Base-by-base conservation (phyloP, 768 basidiomycete genomes). In the Podaxis sp. region DNA sequence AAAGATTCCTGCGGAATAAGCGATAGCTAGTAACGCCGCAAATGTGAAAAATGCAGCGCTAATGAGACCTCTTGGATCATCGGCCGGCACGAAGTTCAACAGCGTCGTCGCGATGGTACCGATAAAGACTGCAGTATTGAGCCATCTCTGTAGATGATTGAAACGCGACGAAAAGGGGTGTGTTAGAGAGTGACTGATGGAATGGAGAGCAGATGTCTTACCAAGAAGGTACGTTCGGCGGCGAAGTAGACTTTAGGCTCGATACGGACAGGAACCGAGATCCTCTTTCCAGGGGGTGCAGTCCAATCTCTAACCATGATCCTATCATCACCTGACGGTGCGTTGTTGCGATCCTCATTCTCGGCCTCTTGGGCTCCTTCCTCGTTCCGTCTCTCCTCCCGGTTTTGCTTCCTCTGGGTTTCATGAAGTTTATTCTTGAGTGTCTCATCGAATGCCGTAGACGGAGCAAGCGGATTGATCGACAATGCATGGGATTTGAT, bases 201-300 rank as follows among this genome's bases (percentile, higher is more conserved):
- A 50, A 54, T 48, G 20, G 36, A 28, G 40, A 44, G 13, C 60
- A 62, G 8, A 10, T 33, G 26, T 80, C 93, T 76, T 73, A 93
- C 95, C 76, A 96, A 73, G 82, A 95, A 96, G 13, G 96, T 99
- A 64, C 96, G 83, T 75, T 98, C 96, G 40, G 90, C 88, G 5
- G 97, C 97, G 73, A 98, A 99, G 72, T 96, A 96, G 3, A 97
- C 95, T 77, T 99, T 99, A 30, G 97, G 97, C 74, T 99, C 97
- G 52, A 99, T 85, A 58, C 97, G 85, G n/a, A 99, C 90, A 26
- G 96, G 95, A 2, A 99, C 87, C 0, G 95, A 86, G 62, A 99
- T 96, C 66, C 84, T 82, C 80, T 98, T 98, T 11, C 96, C 96
- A 46, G 82, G 76, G 0, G 93, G 91, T 1, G 96, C 96, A 26